Percentiles rank a stretch among this genome's conserved stretches.
These are phyloP conservation scores for Nakazawaea molendinolei DNA, from an alignment of 805 yeast species.

Conservation along the genomic window DNA sequence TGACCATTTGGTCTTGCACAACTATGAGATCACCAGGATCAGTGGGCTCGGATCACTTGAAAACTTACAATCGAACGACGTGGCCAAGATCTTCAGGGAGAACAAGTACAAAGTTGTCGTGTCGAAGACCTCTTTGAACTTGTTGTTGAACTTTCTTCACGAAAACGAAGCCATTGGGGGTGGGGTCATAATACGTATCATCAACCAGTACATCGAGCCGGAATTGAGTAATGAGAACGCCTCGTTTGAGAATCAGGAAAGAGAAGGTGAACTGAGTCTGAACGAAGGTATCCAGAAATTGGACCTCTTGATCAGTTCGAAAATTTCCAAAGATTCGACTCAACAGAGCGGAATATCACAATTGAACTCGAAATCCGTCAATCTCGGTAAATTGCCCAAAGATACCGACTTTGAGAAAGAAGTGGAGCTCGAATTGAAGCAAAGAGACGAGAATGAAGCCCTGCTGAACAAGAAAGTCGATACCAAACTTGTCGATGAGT, in stretches of 20 bases:
- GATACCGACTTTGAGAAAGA: conserved; percentile 84
- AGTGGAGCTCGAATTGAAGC: conserved; percentile 74
- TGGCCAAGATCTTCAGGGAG: conserved; percentile 67
- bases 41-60: conserved; percentile 72
- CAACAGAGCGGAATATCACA: conserved; percentile 14
- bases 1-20: conserved; percentile 73
- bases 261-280: conserved; percentile 42
- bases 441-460: conserved; percentile 53
- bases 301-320: conserved; percentile 26
- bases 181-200: conserved; percentile 72
- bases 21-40: conserved; percentile 64
- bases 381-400: conserved; percentile 76
- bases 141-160: conserved; percentile 78
- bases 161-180: conserved; percentile 94
- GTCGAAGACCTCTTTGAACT: conserved; percentile 78
- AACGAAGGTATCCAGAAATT: conserved; percentile 46
- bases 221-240: conserved; percentile 28
- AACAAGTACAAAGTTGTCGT: conserved; percentile 71
- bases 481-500: conserved; percentile 57
- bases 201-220: conserved; percentile 74
- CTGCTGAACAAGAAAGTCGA: conserved; percentile 9
- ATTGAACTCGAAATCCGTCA: conserved; percentile 67
- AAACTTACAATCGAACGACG: conserved; percentile 75
- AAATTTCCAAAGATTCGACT: not conserved
- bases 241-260: conserved; percentile 33